Evolutionary conservation across 106 monocot genomes (phyloP).

Genomic region (Triglochin maritima): DNA sequence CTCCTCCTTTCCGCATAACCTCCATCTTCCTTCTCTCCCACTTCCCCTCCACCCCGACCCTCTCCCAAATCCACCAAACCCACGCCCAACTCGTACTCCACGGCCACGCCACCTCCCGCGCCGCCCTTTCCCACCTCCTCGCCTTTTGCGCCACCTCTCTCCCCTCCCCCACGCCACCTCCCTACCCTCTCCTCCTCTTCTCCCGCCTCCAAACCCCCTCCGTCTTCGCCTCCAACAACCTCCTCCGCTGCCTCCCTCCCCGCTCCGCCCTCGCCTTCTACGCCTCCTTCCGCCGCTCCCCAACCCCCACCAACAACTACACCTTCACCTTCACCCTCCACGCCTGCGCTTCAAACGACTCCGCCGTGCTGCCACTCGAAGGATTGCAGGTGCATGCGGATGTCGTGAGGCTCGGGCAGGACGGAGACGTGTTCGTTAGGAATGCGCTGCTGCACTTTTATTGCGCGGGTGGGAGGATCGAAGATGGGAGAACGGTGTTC

Average conservation of each 20-base stretch:
- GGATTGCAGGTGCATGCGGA: slow-evolving; percentile 48
- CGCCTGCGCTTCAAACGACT: slow-evolving; percentile 19
- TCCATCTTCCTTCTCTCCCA: slow-evolving; percentile 21
- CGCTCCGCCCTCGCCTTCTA: slow-evolving; percentile 19
- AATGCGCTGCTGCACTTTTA: slow-evolving; percentile 56
- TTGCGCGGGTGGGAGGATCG: slow-evolving; percentile 13
- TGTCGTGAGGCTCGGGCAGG: slow-evolving; percentile 30
- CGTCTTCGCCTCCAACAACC: slow-evolving; percentile 50
- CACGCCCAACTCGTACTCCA: slow-evolving; percentile 45
- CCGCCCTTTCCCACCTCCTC: slow-evolving; percentile 41
- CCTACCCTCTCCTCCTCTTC: slow-evolving; percentile 39
- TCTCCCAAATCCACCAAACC: slow-evolving; percentile 39
- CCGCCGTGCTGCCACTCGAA: not conserved
- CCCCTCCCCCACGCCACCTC: slow-evolving; percentile 1
- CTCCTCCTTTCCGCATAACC: not conserved
- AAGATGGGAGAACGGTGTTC: slow-evolving; percentile 25
- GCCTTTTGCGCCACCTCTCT: slow-evolving; percentile 26
- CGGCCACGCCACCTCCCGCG: slow-evolving; percentile 30
- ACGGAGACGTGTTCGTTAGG: slow-evolving; percentile 30
- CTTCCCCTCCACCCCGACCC: slow-evolving; percentile 23
- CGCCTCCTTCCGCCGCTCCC: slow-evolving; percentile 16
- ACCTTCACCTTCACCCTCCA: slow-evolving; percentile 57
- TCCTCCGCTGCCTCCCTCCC: slow-evolving; percentile 55
- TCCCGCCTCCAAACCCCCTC: slow-evolving; percentile 28
- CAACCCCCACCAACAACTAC: slow-evolving; percentile 46